These are phyloP conservation scores for Phoenix dactylifera DNA, from an alignment of 176 grass and related monocot species.

Conservation along the genomic window DNA sequence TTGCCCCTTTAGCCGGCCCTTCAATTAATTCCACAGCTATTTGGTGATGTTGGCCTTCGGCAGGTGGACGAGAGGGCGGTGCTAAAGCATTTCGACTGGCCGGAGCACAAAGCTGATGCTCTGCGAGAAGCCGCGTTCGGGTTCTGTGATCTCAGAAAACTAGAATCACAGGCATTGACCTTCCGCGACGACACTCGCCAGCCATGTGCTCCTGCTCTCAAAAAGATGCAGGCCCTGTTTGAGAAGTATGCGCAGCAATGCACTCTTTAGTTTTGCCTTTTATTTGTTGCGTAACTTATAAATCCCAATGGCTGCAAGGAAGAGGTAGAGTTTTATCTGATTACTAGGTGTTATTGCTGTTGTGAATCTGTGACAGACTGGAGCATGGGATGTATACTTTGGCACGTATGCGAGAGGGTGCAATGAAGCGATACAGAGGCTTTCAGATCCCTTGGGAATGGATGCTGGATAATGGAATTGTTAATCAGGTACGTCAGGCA, in stretches of 20 bases:
- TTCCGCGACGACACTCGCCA: conserved; percentile 61
- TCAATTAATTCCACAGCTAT: too few species aligned
- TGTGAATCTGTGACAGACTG: conserved; percentile 29
- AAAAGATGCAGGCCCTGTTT: conserved; percentile 86
- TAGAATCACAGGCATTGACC: conserved; percentile 41
- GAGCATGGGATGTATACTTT: conserved; percentile 92
- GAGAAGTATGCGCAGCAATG: conserved; percentile 54
- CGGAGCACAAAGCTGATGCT: conserved; percentile 94
- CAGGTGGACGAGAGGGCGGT: conserved; percentile 98
- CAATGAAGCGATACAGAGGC: conserved; percentile 51
- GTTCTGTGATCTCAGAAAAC: conserved; percentile 81
- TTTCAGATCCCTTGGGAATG: conserved; percentile 85
- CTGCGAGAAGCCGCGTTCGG: conserved; percentile 97
- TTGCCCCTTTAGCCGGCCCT: too few species aligned
- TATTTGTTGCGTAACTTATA: too few species aligned
- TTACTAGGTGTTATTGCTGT: too few species aligned
- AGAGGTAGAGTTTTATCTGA: too few species aligned
- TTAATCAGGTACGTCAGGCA: conserved; percentile 49
- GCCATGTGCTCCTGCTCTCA: conserved; percentile 59
- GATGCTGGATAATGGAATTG: conserved; percentile 77
- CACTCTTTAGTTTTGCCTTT: too few species aligned
- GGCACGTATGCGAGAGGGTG: conserved; percentile 61
- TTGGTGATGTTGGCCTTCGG: not conserved
- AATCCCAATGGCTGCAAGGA: too few species aligned
- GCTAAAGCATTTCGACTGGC: conserved; percentile 98